Base-by-base conservation (phyloP, 2,329 filamentous ascomycete genomes). In the Alternaria rosae region DNA sequence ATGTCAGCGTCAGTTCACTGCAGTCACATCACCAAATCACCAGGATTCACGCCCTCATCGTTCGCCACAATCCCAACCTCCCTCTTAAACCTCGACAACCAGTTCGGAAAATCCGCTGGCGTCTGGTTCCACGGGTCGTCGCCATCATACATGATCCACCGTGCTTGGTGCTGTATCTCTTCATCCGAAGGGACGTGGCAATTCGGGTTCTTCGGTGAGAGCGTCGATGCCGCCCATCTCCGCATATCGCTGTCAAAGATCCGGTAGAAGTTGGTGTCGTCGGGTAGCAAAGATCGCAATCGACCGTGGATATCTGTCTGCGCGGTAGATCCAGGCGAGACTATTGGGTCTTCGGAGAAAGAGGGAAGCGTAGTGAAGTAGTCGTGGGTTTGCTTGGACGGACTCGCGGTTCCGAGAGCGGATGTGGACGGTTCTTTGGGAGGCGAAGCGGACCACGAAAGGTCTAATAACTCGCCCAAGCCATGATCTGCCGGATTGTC, bases 41-140 rank as follows among this genome's bases (percentile, higher is more conserved):
- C 43, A 7, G 59, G 59, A 52, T 62, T 41, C 17, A 62, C 61
- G 7, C 45, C 61, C 23, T 26, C 38, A 23, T 47, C 32, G 6
- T 54, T 32, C 13, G n/a, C 42, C 4, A 41, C 44, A 21, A 71
- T 69, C 4, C 72, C 71, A 12, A 74, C 61, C 8, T 69, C 64
- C 38, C 61, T 61, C 57, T 78, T 78, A 41, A 78, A 78, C 10
- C 70, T 64, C 50, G 57, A 64, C 44, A 78, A 38, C 76, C 75
- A 79, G 32, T 73, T 64, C 11, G 67, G 57, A 32, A 74, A 76
- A 50, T 80, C 77, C 7, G 77, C 78, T 42, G 76, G 67, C 1
- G 77, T 79, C 55, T 80, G 77, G 48, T 79, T 78, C 77, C 76
- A 79, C 1, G 73, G 65, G 55, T 80, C 77, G 9, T 77, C 75